Evolutionary conservation across 2,329 filamentous ascomycete species (phyloP), one percentile per base, ranked within the genome.

Genomic region (Alternaria ethzedia): DNA sequence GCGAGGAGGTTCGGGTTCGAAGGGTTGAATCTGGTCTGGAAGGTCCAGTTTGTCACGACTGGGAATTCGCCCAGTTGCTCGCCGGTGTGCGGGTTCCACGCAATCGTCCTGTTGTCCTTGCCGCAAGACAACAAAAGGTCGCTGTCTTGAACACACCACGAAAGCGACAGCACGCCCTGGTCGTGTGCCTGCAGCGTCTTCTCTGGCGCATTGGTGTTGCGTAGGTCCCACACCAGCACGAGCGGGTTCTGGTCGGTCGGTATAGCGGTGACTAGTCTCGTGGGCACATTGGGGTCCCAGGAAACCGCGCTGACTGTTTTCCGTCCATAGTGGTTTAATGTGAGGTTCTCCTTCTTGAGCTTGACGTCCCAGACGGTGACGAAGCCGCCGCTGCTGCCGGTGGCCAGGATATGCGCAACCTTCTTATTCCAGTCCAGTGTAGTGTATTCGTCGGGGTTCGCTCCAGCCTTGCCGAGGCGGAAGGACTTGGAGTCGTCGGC

Each of bases 301-400:
- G 94, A 94, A 72, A 99, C 93, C 63, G 96, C 91, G 81, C 94
- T 97, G 75, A 98, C 94, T 57, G 94, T 87, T 83, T 97, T 99
- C 67, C 96, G 89, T 77, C 93, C 96, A 68, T 86, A 84, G 77
- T 92, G 92, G 85, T 97, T 99, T 69, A 99, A 85, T 36, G 94
- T 97, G 81, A 99, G 84, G 59, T 94, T 97, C 72, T 97, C 94
- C 83, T 97, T 97, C 87, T 97, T 98, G 12, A 93, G 94, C 85
- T 97, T 97, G 69, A 98, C 87, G 82, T 99, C 96, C 96, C 96
- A 99, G 17, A 99, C 95, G 3, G 96, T 98, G 36, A 98, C 94
- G 75, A 98, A 97, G 5, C 96, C 96, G 54, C 94, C 94, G 66
- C 89, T 91, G 77, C 94, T 95, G 70, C 96, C 96, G 10, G 95